Conservation (phyloP, 495 filamentous ascomycete species). For the Tetracladium setigerum region DNA sequence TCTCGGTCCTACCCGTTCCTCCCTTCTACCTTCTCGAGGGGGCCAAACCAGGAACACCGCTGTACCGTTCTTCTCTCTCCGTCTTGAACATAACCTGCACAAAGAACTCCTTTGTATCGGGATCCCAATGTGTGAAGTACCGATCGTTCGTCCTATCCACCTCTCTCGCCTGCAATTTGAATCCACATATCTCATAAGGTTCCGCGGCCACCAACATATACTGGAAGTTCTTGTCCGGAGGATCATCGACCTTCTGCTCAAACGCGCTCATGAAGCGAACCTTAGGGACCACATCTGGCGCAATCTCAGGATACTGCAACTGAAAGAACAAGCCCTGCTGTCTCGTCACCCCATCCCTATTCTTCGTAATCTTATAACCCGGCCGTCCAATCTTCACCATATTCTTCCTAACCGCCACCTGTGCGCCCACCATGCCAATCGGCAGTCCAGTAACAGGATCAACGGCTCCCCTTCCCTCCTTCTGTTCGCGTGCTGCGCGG, state of each 20-base stretch:
- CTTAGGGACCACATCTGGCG: conserved; percentile 62
- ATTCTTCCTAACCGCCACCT: conserved; percentile 71
- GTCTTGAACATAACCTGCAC: conserved; percentile 99
- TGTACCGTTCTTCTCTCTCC: conserved; percentile 92
- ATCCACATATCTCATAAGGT: conserved; percentile 94
- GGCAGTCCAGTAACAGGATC: conserved; percentile 70
- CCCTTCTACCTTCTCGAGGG: conserved; percentile 28
- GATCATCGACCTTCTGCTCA: conserved; percentile 91
- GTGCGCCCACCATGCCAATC: conserved; percentile 66
- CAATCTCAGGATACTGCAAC: conserved; percentile 91
- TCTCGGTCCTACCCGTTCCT: not conserved
- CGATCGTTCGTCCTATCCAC: conserved; percentile 80
- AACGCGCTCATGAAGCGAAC: conserved; percentile 97
- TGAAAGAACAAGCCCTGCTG: conserved; percentile 92
- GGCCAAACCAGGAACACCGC: conserved; percentile 84
- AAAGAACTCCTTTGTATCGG: conserved; percentile 96
- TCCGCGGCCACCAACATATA: conserved; percentile 94
- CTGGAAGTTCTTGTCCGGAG: conserved; percentile 89
- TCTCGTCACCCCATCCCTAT: conserved; percentile 79
- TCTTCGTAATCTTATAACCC: conserved; percentile 97
- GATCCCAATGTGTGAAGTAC: conserved; percentile 94
- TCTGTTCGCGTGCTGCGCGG: conserved; percentile 86
- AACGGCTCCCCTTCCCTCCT: conserved; percentile 68
- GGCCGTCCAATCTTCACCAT: conserved; percentile 96
- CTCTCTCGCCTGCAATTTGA: conserved; percentile 93